A percentile compares a stretch with the other conserved stretches of the same genome.
These are phyloP conservation scores for Russula virescens DNA, from an alignment of 768 basidiomycete genomes.

Conservation along the genomic window DNA sequence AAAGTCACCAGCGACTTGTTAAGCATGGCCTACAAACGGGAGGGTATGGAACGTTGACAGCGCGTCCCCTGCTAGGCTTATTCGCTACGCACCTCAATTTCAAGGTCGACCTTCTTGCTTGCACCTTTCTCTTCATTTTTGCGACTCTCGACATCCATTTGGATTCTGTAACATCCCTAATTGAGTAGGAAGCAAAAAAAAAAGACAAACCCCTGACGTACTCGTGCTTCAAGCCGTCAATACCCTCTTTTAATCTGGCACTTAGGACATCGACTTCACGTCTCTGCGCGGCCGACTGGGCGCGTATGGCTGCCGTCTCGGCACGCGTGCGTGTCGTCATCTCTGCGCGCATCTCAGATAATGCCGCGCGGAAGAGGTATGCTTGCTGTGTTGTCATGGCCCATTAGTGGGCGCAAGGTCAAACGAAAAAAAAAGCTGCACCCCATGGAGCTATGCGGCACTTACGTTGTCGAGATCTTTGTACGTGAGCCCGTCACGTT, in stretches of 20 bases:
- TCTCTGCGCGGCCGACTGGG: conserved; percentile 68
- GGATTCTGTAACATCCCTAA: conserved; percentile 52
- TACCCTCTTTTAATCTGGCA: conserved; percentile 91
- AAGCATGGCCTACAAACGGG: conserved; percentile 51
- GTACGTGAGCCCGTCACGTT: conserved; percentile 60
- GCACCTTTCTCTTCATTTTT: conserved; percentile 88
- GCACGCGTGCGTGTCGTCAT: conserved; percentile 76
- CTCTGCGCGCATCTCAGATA: conserved; percentile 86
- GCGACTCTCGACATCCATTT: conserved; percentile 92
- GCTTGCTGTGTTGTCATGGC: conserved; percentile 59
- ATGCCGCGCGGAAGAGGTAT: conserved; percentile 88
- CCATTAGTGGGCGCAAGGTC: not conserved
- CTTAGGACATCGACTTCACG: conserved; percentile 82
- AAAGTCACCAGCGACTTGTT: conserved; percentile 69
- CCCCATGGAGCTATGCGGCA: conserved; percentile 13
- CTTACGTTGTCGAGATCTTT: conserved; percentile 83
- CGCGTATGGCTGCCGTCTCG: conserved; percentile 76
- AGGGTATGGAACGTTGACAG: not conserved
- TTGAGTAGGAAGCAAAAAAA: not conserved
- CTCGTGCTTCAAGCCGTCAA: conserved; percentile 89
- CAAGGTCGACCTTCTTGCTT: conserved; percentile 75
- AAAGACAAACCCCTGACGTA: conserved; percentile 36
- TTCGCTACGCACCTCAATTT: conserved; percentile 58
- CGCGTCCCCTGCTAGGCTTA: not conserved
- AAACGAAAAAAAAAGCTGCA: not conserved